Evolutionary conservation across 1,139 yeast genomes (phyloP), one percentile per base, ranked within the genome.

Genomic region (Suhomyces bokatorum): DNA sequence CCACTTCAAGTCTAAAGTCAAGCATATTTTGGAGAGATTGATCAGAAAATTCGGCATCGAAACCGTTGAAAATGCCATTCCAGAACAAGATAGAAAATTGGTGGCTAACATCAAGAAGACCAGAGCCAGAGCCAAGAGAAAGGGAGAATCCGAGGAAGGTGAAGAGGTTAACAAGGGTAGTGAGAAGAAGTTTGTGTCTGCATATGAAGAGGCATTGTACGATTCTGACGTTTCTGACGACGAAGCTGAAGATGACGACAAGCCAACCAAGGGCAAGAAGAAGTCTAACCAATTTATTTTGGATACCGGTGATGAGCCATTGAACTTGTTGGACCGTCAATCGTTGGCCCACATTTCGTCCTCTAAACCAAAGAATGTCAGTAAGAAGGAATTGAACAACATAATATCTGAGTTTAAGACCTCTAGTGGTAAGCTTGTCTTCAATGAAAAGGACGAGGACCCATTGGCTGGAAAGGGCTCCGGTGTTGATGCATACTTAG

Each of bases 11-110:
- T 80, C 90, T 26, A 91, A 88, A 66, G 95, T 93, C 35, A 89
- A 89, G 70, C 97, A 93, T 60, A 86, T 93, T 49, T 74, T 93
- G 51, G 99, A 93, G 73, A 81, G 99, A 59, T 73, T 93, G 59
- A 80, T 93, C 44, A 81, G 99, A 64, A 84, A 90, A 59, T 90
- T 88, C 61, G 97, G 99, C 14, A 78, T 81, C 52, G 97, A 90
- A 32, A 78, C 73, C 32, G 79, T 93, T 45, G 96, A 87, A 60
- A 71, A 71, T 43, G 81, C 82, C 42, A 90, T 93, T 68, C 99
- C 99, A 13, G 96, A 71, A 62, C 91, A 84, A 46, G 98, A 95
- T 61, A 75, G 71, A 60, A 91, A 87, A 64, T 74, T 95, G 57
- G 78, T 93, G 50, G 79, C 83, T 27, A 91, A 91, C 62, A 91